phyloP scores from a whole-genome alignment of 2,329 filamentous ascomycete genomes.

The Aulographum hederae region DNA sequence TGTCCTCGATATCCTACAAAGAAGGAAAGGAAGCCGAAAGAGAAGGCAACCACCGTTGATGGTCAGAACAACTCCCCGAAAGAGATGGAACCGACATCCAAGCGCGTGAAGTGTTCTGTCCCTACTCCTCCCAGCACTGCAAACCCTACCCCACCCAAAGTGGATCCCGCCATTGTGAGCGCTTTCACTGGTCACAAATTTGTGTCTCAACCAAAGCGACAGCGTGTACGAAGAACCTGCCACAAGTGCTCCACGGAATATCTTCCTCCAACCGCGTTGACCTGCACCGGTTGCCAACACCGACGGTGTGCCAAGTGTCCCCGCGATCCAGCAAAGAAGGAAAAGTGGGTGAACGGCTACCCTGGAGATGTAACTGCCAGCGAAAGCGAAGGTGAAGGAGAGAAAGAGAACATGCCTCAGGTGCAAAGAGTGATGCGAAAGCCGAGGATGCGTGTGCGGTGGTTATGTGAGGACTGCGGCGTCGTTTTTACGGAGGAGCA shows the following conservation, averaged over 20 bases:
- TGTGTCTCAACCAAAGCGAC: constrained; percentile 50
- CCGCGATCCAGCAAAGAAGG: constrained; percentile 54
- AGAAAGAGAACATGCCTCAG: constrained; percentile 11
- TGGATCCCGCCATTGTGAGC: constrained; percentile 45
- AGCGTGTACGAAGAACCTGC: constrained; percentile 58
- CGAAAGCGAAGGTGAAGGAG: constrained; percentile 14
- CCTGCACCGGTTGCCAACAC: constrained; percentile 54
- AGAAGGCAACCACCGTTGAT: constrained; percentile 19
- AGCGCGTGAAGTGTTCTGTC: constrained; percentile 25
- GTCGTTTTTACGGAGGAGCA: constrained; percentile 37
- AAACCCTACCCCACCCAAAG: no score
- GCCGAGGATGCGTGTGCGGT: constrained; percentile 24
- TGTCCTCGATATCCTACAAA: constrained; percentile 59
- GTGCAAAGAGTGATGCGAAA: constrained; percentile 22
- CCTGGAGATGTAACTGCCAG: constrained; percentile 36
- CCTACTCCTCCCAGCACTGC: no score
- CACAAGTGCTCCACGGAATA: constrained; percentile 56
- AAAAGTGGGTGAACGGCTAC: constrained; percentile 52
- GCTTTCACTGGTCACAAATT: constrained; percentile 52
- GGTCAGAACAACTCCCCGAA: constrained; percentile 8
- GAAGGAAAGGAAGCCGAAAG: constrained; percentile 37
- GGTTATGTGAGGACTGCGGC: constrained; percentile 43
- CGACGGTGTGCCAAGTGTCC: constrained; percentile 64
- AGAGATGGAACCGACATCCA: constrained; percentile 9
- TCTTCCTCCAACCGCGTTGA: constrained; percentile 27